phyloP scores from a whole-genome alignment of 257 asterid species.

The Anisodus tanguticus region DNA sequence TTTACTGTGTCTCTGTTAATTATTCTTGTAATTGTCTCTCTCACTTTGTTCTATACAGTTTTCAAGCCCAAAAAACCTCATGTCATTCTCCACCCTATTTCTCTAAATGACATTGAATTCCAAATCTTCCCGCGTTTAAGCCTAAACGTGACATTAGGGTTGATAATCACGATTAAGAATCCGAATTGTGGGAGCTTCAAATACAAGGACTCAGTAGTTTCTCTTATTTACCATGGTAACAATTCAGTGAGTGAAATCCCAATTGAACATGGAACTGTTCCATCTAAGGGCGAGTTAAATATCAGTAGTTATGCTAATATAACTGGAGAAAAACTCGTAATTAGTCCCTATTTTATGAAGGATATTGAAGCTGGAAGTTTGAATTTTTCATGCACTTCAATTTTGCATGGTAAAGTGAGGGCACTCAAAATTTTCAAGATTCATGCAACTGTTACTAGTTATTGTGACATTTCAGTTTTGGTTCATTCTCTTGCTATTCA shows the following conservation, averaged over 20 bases:
- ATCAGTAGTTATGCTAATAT: conserved; percentile 26
- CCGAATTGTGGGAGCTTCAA: conserved; percentile 33
- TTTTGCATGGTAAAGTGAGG: conserved; percentile 36
- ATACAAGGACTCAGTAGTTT: conserved; percentile 24
- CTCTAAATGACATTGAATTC: conserved; percentile 30
- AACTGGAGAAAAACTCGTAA: conserved; percentile 28
- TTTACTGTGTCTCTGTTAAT: neutral
- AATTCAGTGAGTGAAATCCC: conserved; percentile 30
- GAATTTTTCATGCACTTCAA: conserved; percentile 30
- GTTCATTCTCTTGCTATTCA: conserved; percentile 15
- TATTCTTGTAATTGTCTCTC: conserved; percentile 21
- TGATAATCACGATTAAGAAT: conserved; percentile 36
- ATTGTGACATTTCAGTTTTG: conserved; percentile 29
- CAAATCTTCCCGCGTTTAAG: conserved; percentile 26
- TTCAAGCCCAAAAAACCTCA: conserved; percentile 38
- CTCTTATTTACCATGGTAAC: conserved; percentile 28
- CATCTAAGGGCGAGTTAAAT: conserved; percentile 32
- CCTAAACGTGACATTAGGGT: conserved; percentile 29
- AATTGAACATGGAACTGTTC: conserved; percentile 35
- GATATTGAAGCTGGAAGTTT: conserved; percentile 34
- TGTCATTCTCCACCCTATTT: conserved; percentile 29
- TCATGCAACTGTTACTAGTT: conserved; percentile 30
- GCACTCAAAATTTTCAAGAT: conserved; percentile 35
- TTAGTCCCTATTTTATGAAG: conserved; percentile 28
- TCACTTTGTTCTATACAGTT: conserved; percentile 28